phyloP scores from a whole-genome alignment of 2,329 filamentous ascomycete genomes.

The Cadophora luteo-olivacea region DNA sequence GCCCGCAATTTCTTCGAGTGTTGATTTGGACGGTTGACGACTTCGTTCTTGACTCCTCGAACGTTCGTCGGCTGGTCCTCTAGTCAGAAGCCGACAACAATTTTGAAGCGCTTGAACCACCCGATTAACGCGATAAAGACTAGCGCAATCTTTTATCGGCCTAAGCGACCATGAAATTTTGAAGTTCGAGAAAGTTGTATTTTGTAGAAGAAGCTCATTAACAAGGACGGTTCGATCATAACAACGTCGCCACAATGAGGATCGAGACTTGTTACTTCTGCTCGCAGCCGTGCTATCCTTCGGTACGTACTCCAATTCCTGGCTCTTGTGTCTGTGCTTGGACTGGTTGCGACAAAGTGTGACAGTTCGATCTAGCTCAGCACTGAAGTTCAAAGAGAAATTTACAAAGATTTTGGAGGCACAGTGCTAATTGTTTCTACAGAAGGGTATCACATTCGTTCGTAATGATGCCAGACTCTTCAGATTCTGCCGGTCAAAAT shows the following conservation, averaged over 20 bases:
- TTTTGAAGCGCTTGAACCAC: constrained; percentile 25
- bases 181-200: constrained; percentile 24
- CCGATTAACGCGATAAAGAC: neutral
- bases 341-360: neutral
- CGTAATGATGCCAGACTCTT: constrained; percentile 55
- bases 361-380: neutral
- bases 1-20: neutral
- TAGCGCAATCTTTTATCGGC: constrained; percentile 32
- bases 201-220: neutral
- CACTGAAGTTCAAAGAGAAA: neutral
- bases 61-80: neutral
- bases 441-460: constrained; percentile 58
- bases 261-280: constrained; percentile 75
- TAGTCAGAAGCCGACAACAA: constrained; percentile 17
- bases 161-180: constrained; percentile 32
- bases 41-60: neutral
- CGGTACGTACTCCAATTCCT: constrained; percentile 35
- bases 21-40: neutral
- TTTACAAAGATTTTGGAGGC: neutral
- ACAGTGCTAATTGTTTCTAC: constrained; percentile 20
- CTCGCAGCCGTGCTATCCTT: constrained; percentile 70
- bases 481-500: constrained; percentile 62
- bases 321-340: neutral
- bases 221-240: constrained; percentile 5
- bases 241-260: constrained; percentile 45